A percentile compares a stretch with the other conserved stretches of the same genome.
Evolutionary conservation across 108 stramenopile genomes (phyloP).

Genomic region (Skeletonema menzelii): DNA sequence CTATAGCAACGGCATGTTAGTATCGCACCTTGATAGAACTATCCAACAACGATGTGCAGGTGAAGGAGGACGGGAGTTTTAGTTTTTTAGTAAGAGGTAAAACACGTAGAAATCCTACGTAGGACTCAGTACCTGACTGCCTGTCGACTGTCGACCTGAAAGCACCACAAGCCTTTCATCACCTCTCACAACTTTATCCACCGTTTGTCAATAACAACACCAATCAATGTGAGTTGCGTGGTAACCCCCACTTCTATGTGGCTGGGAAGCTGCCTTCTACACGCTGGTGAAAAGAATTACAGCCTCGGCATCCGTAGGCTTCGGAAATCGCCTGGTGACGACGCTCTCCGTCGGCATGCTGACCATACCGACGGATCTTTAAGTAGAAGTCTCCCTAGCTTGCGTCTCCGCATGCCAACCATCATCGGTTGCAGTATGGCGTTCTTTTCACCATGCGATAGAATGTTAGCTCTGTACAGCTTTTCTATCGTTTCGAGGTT

Average conservation of each 20-base stretch:
- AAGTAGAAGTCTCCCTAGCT: background rate
- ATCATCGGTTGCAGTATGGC: background rate
- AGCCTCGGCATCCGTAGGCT: background rate
- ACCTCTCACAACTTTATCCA: conserved; percentile 1
- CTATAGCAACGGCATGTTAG: background rate
- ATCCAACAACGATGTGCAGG: background rate
- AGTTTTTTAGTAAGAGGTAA: background rate
- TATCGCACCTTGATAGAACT: background rate
- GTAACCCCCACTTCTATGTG: conserved; percentile 51
- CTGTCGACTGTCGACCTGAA: background rate
- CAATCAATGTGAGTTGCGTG: conserved; percentile 79
- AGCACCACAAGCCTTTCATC: background rate
- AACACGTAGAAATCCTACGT: background rate
- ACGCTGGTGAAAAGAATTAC: conserved; percentile 38
- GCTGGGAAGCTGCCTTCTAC: conserved; percentile 83
- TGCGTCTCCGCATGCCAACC: background rate
- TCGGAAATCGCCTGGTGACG: background rate
- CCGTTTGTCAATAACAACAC: conserved; percentile 13
- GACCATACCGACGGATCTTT: background rate
- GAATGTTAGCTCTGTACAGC: background rate
- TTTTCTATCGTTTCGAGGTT: conserved; percentile 1
- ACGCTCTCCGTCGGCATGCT: conserved; percentile 1
- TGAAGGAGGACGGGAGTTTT: background rate
- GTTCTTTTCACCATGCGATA: conserved; percentile 3
- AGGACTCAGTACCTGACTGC: background rate